Conservation (phyloP, 1,284 basidiomycete species). For the Laetiporus sulphureus region DNA sequence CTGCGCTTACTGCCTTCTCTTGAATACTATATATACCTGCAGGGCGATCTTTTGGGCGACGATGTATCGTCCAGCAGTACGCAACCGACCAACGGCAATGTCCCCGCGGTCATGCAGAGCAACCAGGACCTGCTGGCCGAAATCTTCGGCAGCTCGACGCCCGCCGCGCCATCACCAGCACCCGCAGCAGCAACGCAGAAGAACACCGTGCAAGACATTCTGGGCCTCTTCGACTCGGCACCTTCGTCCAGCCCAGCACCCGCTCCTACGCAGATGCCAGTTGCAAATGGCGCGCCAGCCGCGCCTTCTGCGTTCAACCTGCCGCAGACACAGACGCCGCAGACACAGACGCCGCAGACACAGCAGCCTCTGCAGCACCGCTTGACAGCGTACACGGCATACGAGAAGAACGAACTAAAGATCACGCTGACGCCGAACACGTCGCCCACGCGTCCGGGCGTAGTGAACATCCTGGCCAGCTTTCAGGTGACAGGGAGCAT, state of each 20-base stretch:
- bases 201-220: constrained; percentile 82
- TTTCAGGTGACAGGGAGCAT: constrained; percentile 68
- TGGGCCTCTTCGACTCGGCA: constrained; percentile 74
- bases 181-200: constrained; percentile 42
- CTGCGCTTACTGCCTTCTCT: too few relatives aligned
- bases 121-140: constrained; percentile 91
- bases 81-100: constrained; percentile 31
- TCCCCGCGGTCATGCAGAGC: constrained; percentile 45
- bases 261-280: constrained; percentile 17
- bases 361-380: constrained; percentile 39
- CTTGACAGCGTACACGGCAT: constrained; percentile 77
- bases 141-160: constrained; percentile 73
- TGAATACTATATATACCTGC: constrained; percentile 1
- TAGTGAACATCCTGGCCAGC: constrained; percentile 85
- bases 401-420: constrained; percentile 86
- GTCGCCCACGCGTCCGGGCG: constrained; percentile 71
- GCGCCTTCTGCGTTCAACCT: constrained; percentile 29
- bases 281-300: constrained; percentile 11
- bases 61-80: constrained; percentile 45
- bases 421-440: constrained; percentile 88
- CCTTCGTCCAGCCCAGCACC: constrained; percentile 28
- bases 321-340: constrained; percentile 30
- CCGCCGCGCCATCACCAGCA: constrained; percentile 36
- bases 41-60: constrained; percentile 75
- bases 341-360: constrained; percentile 20